Percentiles rank a stretch among this genome's conserved stretches.
phyloP scores from a whole-genome alignment of 768 basidiomycete genomes.

The Pleurotus cornucopiae region DNA sequence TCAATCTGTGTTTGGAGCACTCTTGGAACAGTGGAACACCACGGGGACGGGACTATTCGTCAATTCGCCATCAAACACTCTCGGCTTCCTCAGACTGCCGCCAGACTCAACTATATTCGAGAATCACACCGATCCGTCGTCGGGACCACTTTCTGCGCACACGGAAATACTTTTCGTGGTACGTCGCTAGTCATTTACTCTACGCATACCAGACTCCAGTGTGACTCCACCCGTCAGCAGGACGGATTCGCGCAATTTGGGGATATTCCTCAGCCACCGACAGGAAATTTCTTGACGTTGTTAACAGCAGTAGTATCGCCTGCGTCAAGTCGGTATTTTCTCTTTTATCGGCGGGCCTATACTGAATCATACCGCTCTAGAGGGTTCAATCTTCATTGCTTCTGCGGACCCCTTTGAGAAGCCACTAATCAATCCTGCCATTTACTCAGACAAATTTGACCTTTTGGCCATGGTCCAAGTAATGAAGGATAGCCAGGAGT shows the following conservation, averaged over 20 bases:
- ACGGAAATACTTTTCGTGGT: constrained; percentile 13
- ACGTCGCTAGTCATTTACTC: not conserved
- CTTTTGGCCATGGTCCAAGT: constrained; percentile 17
- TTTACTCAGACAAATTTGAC: constrained; percentile 23
- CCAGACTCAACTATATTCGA: not conserved
- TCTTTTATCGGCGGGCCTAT: not conserved
- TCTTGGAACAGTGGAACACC: constrained; percentile 17
- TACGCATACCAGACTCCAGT: not conserved
- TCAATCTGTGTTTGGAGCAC: constrained; percentile 11
- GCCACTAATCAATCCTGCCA: constrained; percentile 43
- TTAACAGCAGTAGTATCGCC: constrained; percentile 23
- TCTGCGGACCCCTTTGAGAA: constrained; percentile 37
- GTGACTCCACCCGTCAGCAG: not conserved
- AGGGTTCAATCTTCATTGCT: constrained; percentile 23
- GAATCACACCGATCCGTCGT: constrained; percentile 9
- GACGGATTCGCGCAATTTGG: constrained; percentile 14
- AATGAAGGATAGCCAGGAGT: constrained; percentile 14
- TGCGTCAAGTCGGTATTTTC: constrained; percentile 19
- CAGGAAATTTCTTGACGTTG: constrained; percentile 22
- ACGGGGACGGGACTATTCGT: constrained; percentile 17
- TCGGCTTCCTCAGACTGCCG: constrained; percentile 12
- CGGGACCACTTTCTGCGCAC: constrained; percentile 9
- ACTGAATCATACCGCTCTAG: constrained; percentile 1
- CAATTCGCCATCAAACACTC: constrained; percentile 14
- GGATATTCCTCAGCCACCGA: constrained; percentile 13